These are phyloP conservation scores for Candolleomyces eurysporus DNA, from an alignment of 768 basidiomycete genomes.

Conservation along the genomic window DNA sequence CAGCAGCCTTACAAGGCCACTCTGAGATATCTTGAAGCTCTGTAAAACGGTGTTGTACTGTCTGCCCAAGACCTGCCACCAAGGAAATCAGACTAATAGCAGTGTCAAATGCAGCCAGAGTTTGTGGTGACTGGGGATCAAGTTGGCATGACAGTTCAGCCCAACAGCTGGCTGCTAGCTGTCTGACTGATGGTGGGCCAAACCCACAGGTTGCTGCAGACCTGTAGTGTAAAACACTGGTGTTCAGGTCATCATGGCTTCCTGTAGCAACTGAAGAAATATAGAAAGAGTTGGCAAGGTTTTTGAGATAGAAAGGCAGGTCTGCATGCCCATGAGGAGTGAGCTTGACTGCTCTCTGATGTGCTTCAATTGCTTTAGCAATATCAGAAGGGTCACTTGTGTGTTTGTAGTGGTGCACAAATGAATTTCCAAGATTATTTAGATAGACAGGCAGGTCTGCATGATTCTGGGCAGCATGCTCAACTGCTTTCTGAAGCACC, in stretches of 20 bases:
- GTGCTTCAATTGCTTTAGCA: neutral
- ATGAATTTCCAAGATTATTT: too few relatives aligned
- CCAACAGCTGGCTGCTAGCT: slow-evolving; percentile 11
- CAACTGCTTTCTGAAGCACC: too few relatives aligned
- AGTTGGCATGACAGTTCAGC: neutral
- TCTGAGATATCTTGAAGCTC: neutral
- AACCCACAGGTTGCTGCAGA: slow-evolving; percentile 6
- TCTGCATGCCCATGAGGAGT: neutral
- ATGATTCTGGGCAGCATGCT: neutral
- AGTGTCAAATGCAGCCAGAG: too few relatives aligned
- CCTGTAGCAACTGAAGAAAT: neutral
- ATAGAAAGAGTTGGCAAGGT: neutral
- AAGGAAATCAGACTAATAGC: too few relatives aligned
- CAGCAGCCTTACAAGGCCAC: slow-evolving; percentile 15
- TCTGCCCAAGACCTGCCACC: slow-evolving; percentile 8
- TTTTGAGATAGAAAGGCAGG: neutral
- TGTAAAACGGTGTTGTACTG: neutral
- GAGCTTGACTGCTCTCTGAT: neutral
- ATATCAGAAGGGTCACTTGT: neutral
- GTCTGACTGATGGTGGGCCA: slow-evolving; percentile 7
- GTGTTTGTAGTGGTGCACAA: slow-evolving; percentile 4
- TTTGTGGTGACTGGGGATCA: neutral
- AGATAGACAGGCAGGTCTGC: neutral
- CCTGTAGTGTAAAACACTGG: neutral
- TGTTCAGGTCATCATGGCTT: slow-evolving; percentile 2